A percentile compares a stretch with the other conserved stretches of the same genome.
Evolutionary conservation across 768 basidiomycete genomes (phyloP).

Genomic region (Clitopilus passeckerianus): DNA sequence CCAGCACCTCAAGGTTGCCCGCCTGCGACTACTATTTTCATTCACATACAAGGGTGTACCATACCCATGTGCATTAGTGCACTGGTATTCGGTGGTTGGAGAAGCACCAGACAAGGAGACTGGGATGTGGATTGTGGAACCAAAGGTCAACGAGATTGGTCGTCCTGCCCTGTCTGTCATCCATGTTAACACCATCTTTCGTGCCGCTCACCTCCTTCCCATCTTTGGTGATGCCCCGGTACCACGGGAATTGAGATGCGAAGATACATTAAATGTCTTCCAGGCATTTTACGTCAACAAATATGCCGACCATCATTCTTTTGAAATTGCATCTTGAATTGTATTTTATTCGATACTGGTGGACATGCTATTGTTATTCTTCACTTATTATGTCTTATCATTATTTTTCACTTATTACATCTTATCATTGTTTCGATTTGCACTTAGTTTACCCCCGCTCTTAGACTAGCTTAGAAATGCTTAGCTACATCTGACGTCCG

Average conservation of each 20-base stretch:
- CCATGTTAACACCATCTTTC: constrained; percentile 12
- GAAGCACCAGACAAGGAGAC: constrained; percentile 12
- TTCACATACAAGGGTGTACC: constrained; percentile 2
- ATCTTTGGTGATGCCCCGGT: constrained; percentile 6
- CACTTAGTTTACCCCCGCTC: too few relatives aligned
- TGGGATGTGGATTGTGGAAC: constrained; percentile 15
- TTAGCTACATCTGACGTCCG: too few relatives aligned
- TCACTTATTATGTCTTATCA: too few relatives aligned
- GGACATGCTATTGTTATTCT: too few relatives aligned
- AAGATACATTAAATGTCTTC: neutral
- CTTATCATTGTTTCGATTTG: too few relatives aligned
- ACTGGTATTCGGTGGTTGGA: constrained; percentile 12
- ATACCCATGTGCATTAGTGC: constrained; percentile 17
- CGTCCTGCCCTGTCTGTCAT: constrained; percentile 4
- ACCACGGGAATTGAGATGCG: neutral
- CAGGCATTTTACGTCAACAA: constrained; percentile 3
- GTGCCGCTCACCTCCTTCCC: constrained; percentile 12
- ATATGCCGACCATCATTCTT: constrained; percentile 2
- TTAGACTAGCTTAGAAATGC: too few relatives aligned
- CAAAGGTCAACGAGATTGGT: constrained; percentile 3
- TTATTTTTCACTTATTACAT: too few relatives aligned
- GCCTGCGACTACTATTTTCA: constrained; percentile 6
- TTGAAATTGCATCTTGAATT: neutral
- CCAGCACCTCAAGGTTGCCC: neutral
- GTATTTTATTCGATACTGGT: too few relatives aligned